Evolutionary conservation across 139 green algal species (phyloP), one percentile per base, ranked within the genome.

Genomic region (Chlorella sp.): DNA sequence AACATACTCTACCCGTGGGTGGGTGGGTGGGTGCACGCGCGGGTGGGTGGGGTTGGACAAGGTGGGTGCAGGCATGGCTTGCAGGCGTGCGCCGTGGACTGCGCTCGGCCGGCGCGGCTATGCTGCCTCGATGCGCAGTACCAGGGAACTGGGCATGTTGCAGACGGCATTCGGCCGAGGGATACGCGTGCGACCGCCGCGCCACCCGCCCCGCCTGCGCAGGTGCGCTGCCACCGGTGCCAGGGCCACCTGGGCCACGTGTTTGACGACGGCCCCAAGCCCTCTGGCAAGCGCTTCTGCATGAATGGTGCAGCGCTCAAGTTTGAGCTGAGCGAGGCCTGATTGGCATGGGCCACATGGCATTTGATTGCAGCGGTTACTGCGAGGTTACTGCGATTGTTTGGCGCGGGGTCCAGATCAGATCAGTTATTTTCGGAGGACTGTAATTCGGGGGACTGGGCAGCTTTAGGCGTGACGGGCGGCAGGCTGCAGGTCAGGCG

Each of bases 211-310:
- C 17, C 15, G 4, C 46, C 12, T 8, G 23, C 68, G 74, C 80
- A 92, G 85, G 79, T 91, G 41, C 72, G 82, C 29, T 89, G 86
- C 71, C 35, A 69, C 2, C 68, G 63, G 6, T 91, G 86, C 45
- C 53, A 83, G 45, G 82, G 81, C 5, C 90, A 94, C 59, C 63
- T 94, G 38, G 90, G 88, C 1, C 90, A 94, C 70, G 91, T 95
- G 5, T 98, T 98, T 65, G 69, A 92, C 43, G 94, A 98, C 74
- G 94, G 94, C 1, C 93, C 94, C 0, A 21, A 62, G 25, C 93
- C 93, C 40, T 97, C 92, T 3, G 89, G 91, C 27, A 58, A 91
- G 51, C 80, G 93, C n/a, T 97, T 95, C 84, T 98, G 93, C 89
- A 96, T 97, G 88, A 97, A 97, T 79, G 92, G 90, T 11, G 68